Evolutionary conservation across 345 rosid genomes (phyloP).

Genomic region (Eucalyptus caleyi): DNA sequence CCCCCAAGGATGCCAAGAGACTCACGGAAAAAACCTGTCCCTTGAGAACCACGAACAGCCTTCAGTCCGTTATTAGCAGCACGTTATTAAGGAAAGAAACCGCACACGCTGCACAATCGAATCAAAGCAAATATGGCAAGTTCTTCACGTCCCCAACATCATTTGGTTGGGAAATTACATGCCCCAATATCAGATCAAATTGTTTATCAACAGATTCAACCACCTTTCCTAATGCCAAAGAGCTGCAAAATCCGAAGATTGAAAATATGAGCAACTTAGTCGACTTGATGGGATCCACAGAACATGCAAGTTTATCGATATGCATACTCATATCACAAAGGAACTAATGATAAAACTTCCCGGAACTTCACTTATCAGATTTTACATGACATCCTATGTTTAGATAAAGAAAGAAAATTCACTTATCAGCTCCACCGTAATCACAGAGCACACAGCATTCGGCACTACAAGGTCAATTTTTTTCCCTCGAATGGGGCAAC

Average conservation of each 20-base stretch:
- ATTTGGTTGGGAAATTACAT: background rate
- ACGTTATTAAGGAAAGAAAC: background rate
- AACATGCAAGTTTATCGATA: no score
- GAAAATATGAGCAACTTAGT: no score
- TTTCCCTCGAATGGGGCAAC: no score
- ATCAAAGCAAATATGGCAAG: background rate
- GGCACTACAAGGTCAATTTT: no score
- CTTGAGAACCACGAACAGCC: background rate
- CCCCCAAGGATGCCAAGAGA: background rate
- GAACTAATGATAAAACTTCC: no score
- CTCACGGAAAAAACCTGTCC: background rate
- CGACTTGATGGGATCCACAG: no score
- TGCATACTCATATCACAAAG: no score
- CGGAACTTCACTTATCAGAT: no score
- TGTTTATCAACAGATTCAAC: background rate
- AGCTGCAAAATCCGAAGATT: no score
- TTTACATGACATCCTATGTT: fast-evolving
- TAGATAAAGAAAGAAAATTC: no score
- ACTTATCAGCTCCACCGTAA: no score
- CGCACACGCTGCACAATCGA: background rate
- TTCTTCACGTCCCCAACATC: background rate
- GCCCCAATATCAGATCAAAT: background rate
- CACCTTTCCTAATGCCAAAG: background rate
- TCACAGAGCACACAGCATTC: no score
- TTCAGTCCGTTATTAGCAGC: background rate